Evolutionary conservation across 768 basidiomycete genomes (phyloP), one percentile per base, ranked within the genome.

Genomic region (Boletus reticulatus): DNA sequence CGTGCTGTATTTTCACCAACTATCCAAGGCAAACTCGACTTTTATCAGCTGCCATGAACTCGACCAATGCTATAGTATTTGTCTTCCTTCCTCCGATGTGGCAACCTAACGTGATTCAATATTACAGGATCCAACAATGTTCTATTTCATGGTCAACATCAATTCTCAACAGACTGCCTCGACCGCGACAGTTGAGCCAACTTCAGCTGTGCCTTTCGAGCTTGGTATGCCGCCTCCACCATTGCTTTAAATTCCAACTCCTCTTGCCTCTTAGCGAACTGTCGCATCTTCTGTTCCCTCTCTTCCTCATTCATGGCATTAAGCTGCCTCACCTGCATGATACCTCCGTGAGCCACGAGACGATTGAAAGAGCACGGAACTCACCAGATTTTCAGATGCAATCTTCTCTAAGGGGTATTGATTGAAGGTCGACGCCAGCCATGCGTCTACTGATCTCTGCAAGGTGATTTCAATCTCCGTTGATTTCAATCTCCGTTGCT

Each of bases 341-440:
- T 7, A n/a, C 2, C 8, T 10, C 14, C 4, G 14, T 52, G 12
- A 52, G 51, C 32, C 8, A 3, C 7, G 11, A 37, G n/a, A 29
- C 10, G 2, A 29, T 3, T 1, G 7, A 27, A 24, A 2, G 11
- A 19, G 20, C 10, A 4, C 11, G 27, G 2, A 17, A 49, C 56
- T 11, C 8, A 58, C 58, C 24, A 49, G 31, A 24, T 60, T 59
- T 14, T 55, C 57, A 0, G 22, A 24, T 14, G 52, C 57, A 17
- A 60, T 49, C 20, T 50, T 32, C 3, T 45, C 52, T 2, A 53
- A 14, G 13, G 57, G 57, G 42, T 60, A 60, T 3, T 14, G 14
- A 37, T 48, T 24, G 38, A 59, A 60, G 20, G 58, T 48, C 12
- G 57, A 47, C 6, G 3, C 6, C 41, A 60, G n/a, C 57, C 57